These are phyloP conservation scores for Shiraia bambusicola DNA, from an alignment of 2,329 filamentous ascomycete genomes.

Conservation along the genomic window DNA sequence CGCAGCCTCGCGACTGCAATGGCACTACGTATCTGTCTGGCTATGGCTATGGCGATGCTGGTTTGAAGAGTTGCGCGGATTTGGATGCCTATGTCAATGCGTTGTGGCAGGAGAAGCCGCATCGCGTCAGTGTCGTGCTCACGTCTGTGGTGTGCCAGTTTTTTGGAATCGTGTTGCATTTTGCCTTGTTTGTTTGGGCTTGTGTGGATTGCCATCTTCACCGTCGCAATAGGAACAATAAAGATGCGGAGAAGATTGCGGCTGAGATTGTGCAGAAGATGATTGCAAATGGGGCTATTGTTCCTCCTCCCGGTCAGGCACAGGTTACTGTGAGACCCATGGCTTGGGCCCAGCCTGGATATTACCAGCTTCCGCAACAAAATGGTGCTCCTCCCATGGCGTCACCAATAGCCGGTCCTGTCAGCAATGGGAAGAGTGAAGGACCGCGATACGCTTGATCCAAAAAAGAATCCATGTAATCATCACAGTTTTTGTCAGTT, in stretches of 20 bases:
- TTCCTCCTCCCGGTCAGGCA: conserved; percentile 25
- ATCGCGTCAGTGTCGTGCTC: conserved; percentile 22
- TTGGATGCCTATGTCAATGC: conserved; percentile 35
- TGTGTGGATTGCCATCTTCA: conserved; percentile 39
- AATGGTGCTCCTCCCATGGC: conserved; percentile 4
- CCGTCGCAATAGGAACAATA: conserved; percentile 24
- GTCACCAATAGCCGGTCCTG: conserved; percentile 1
- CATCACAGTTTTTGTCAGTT: no score
- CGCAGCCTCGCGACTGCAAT: conserved; percentile 17
- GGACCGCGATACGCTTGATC: no score
- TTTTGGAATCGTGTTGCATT: conserved; percentile 33
- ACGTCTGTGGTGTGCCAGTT: conserved; percentile 36
- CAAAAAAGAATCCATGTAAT: no score
- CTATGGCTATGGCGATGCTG: neutral
- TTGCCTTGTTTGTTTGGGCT: conserved; percentile 43
- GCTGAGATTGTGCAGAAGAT: conserved; percentile 39
- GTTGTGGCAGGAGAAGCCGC: conserved; percentile 26
- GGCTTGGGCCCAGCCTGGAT: conserved; percentile 6
- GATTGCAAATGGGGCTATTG: conserved; percentile 32
- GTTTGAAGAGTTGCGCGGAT: conserved; percentile 28
- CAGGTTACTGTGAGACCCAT: conserved; percentile 12
- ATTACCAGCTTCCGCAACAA: conserved; percentile 16
- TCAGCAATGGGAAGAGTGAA: neutral
- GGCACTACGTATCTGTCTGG: neutral
- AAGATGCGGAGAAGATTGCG: conserved; percentile 37